Evolutionary conservation across 2,329 filamentous ascomycete genomes (phyloP), one percentile per base, ranked within the genome.

Genomic region (Neurospora sp.): DNA sequence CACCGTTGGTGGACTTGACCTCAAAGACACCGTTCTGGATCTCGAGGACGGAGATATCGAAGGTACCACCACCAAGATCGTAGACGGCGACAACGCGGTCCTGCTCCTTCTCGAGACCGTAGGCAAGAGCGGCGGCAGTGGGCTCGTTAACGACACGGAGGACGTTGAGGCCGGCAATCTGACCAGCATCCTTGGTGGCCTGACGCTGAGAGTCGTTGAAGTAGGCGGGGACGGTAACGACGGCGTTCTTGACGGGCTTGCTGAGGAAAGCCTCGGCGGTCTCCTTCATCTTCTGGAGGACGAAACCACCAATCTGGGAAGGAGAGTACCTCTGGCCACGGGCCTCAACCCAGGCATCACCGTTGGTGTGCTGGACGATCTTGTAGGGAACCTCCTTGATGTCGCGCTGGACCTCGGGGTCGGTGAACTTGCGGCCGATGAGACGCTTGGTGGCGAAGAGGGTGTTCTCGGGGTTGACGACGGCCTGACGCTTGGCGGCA

Each of bases 271-370:
- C 86, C 86, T 97, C 94, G 75, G 95, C 95, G 68, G 95, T 98
- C 87, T 97, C 95, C 90, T 97, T 97, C 95, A 97, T 97, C 89
- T 98, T 97, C 82, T 93, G 91, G 78, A 98, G 89, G 75, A 97
- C 87, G 82, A 97, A 97, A 79, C 94, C 95, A 88, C 95, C 95
- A 74, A 98, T 93, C 83, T 98, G 95, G n/a, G 94, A 97, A 70
- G 95, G 95, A 75, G 94, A 97, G 87, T 97, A 97, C 83, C 94
- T 97, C 84, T 97, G 90, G 79, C 90, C 93, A 76, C 93, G 93
- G 77, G 94, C 92, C 82, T 94, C 89, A 74, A 98, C 91, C 95
- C 95, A 97, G 73, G 95, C 95, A 80, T 97, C 95, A 77, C 95
- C 95, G 81, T 97, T 97, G 84, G 85, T 89, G 89, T 97, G 95